Evolutionary conservation across 2,329 filamentous ascomycete genomes (phyloP).

Genomic region (Zelopaecilomyces penicillatus): DNA sequence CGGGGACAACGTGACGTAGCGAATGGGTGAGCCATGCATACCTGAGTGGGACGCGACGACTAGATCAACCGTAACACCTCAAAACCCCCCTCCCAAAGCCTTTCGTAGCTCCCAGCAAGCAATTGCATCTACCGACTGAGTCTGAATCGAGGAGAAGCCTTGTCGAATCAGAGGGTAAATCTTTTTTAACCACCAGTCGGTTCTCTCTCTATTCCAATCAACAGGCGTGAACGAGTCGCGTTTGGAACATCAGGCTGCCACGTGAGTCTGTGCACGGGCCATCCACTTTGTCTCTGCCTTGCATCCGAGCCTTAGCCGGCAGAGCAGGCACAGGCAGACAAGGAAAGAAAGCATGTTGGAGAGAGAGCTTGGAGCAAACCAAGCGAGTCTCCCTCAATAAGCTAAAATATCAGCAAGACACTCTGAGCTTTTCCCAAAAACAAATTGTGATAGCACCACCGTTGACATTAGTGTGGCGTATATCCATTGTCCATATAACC

Average conservation of each 20-base stretch:
- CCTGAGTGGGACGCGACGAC: conserved; percentile 7
- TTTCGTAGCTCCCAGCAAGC: no score
- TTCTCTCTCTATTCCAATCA: no score
- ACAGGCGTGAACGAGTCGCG: conserved; percentile 4
- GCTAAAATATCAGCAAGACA: no score
- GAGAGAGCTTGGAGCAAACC: no score
- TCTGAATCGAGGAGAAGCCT: background rate
- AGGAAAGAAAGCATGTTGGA: no score
- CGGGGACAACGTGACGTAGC: background rate
- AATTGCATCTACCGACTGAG: background rate
- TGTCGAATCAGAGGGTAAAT: no score
- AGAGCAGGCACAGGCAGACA: background rate
- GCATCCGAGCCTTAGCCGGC: conserved; percentile 6
- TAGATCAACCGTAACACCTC: conserved; percentile 1
- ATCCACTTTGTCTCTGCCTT: conserved; percentile 1
- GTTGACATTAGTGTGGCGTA: no score
- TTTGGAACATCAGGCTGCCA: conserved; percentile 9
- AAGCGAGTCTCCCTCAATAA: no score
- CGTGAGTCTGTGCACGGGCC: conserved; percentile 18
- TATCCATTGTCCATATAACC: no score
- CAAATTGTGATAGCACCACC: no score
- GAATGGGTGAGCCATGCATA: conserved; percentile 5
- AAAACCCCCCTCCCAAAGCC: conserved; percentile 18
- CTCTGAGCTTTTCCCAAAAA: no score
- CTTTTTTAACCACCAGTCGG: no score